Conservation (phyloP, 1,284 basidiomycete genomes). For the Phylloporus sp. region DNA sequence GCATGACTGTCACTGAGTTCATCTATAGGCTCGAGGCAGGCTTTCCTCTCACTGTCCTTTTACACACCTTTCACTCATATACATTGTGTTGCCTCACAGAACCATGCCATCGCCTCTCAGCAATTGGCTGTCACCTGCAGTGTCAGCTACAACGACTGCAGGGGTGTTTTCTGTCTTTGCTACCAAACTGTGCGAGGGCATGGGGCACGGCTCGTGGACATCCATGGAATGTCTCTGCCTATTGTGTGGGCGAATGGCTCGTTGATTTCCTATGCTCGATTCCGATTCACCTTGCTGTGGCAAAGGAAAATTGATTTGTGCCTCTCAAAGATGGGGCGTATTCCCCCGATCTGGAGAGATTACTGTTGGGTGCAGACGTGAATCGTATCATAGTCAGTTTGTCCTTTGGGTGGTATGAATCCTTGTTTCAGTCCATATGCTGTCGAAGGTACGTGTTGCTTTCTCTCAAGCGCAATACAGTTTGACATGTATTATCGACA, state of each 20-base stretch:
- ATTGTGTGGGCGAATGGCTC: constrained; percentile 67
- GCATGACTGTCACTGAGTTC: constrained; percentile 81
- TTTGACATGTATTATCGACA: neutral
- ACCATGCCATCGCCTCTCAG: constrained; percentile 72
- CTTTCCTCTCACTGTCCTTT: constrained; percentile 64
- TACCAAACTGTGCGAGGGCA: constrained; percentile 22
- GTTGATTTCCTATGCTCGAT: constrained; percentile 69
- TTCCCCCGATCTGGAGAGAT: constrained; percentile 57
- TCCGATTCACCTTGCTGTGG: constrained; percentile 68
- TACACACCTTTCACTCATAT: constrained; percentile 9
- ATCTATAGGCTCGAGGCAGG: constrained; percentile 77
- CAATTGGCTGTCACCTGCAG: constrained; percentile 72
- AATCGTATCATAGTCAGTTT: constrained; percentile 61
- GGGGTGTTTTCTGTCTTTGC: constrained; percentile 31
- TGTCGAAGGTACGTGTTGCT: constrained; percentile 51
- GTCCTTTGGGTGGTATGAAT: constrained; percentile 73
- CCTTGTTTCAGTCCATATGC: constrained; percentile 67
- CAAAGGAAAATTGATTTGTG: constrained; percentile 64
- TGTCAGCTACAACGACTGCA: constrained; percentile 38
- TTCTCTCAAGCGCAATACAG: accelerated
- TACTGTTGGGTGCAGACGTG: constrained; percentile 66
- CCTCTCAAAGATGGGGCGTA: constrained; percentile 67
- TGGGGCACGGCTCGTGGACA: neutral
- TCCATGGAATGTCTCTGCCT: constrained; percentile 45
- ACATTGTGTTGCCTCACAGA: constrained; percentile 44